Percentiles rank a stretch among this genome's conserved stretches.
Conservation (phyloP, 2,329 filamentous ascomycete species). For the Bipolaris zeicola region DNA sequence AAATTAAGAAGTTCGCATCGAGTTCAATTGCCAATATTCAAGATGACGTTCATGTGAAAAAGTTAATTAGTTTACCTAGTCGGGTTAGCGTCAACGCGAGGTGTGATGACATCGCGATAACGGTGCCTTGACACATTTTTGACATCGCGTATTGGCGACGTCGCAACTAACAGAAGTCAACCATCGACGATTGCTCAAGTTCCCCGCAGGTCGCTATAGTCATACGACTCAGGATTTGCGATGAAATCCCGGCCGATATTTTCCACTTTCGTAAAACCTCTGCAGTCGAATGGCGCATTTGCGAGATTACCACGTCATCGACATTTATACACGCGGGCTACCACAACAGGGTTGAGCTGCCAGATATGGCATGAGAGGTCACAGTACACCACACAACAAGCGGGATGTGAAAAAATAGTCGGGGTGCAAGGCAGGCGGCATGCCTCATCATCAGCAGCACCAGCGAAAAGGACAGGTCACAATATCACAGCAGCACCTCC, state of each 20-base stretch:
- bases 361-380: slow-evolving; percentile 13
- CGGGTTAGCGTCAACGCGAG: slow-evolving; percentile 27
- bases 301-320: slow-evolving; percentile 18
- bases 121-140: slow-evolving; percentile 8
- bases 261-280: slow-evolving; percentile 3
- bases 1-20: not conserved
- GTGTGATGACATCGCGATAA: slow-evolving; percentile 39
- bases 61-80: slow-evolving; percentile 7
- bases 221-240: not conserved
- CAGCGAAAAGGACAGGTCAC: slow-evolving; percentile 12
- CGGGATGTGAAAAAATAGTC: not conserved
- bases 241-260: slow-evolving; percentile 34
- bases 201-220: not conserved
- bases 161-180: slow-evolving; percentile 11
- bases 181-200: slow-evolving; percentile 1
- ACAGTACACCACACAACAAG: not conserved
- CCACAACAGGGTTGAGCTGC: slow-evolving; percentile 13
- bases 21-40: not conserved
- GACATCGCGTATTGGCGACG: slow-evolving; percentile 23
- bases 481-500: slow-evolving; percentile 6
- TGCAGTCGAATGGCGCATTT: slow-evolving; percentile 3
- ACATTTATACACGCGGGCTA: slow-evolving; percentile 7
- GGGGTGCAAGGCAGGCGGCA: slow-evolving; percentile 1
- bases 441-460: slow-evolving; percentile 13
- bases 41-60: not conserved